Evolutionary conservation across 2,329 filamentous ascomycete genomes (phyloP).

Genomic region (Phaeophleospora eucalypticola): DNA sequence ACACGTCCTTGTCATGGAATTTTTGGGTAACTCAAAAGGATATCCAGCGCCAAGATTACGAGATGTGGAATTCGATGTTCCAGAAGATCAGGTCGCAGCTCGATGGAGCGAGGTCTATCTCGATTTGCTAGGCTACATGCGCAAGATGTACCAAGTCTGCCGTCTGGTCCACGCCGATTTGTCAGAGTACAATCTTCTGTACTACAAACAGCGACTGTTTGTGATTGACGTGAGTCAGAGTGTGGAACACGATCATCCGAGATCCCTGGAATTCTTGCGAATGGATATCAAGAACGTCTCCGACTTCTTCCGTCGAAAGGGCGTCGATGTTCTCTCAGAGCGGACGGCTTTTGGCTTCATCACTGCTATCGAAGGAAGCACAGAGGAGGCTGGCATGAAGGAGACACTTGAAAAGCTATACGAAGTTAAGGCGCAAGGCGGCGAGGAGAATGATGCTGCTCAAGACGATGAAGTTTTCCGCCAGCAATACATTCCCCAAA

Average conservation of each 20-base stretch:
- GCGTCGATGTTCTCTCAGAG: constrained; percentile 76
- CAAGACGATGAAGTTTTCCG: constrained; percentile 90
- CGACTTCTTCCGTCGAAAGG: constrained; percentile 85
- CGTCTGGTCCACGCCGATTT: constrained; percentile 91
- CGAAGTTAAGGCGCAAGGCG: constrained; percentile 48
- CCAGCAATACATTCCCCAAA: constrained; percentile 95
- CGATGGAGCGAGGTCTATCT: constrained; percentile 77
- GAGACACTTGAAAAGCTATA: constrained; percentile 65
- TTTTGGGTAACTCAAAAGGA: constrained; percentile 82
- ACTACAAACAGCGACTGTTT: constrained; percentile 75
- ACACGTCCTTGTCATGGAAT: constrained; percentile 94
- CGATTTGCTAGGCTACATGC: constrained; percentile 83
- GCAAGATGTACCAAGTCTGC: constrained; percentile 87
- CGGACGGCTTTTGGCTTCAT: constrained; percentile 81
- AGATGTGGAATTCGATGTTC: constrained; percentile 67
- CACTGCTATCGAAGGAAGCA: constrained; percentile 56
- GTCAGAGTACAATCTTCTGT: constrained; percentile 97
- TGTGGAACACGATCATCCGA: constrained; percentile 93
- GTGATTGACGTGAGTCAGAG: constrained; percentile 98
- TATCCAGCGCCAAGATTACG: constrained; percentile 83
- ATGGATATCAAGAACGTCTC: constrained; percentile 98
- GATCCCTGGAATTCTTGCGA: constrained; percentile 85
- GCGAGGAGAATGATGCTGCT: constrained; percentile 55
- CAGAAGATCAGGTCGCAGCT: constrained; percentile 57
- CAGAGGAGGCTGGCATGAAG: constrained; percentile 59